Percentiles rank a stretch among this genome's conserved stretches.
Conservation (phyloP, 441 rosid genomes). For the Viola pubescens region DNA sequence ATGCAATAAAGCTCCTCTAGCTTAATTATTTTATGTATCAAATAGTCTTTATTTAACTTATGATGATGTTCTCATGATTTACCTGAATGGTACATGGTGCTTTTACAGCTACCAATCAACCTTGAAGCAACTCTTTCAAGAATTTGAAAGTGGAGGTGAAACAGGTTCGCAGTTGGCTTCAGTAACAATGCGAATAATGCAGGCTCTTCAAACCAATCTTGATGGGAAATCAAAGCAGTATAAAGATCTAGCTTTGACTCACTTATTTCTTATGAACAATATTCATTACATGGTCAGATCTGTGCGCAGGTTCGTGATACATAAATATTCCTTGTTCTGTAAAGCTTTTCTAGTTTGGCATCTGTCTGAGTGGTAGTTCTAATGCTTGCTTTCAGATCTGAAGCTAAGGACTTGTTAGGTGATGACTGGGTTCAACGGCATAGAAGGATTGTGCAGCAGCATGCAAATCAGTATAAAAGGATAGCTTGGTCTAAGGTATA, state of each 20-base stretch:
- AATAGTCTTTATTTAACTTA: not conserved
- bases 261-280: conserved; percentile 93
- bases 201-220: conserved; percentile 93
- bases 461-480: conserved; percentile 95
- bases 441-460: conserved; percentile 94
- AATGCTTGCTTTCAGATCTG: conserved; percentile 53
- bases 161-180: conserved; percentile 73
- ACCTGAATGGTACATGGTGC: conserved; percentile 13
- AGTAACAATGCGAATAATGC: conserved; percentile 93
- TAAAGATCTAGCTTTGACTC: conserved; percentile 80
- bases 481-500: conserved; percentile 86
- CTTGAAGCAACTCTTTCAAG: conserved; percentile 90
- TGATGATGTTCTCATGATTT: conserved; percentile 9
- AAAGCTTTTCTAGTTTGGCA: conserved; percentile 2
- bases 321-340: conserved; percentile 4
- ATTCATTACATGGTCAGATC: conserved; percentile 99
- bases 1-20: not conserved
- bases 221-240: conserved; percentile 96
- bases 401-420: conserved; percentile 95
- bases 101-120: conserved; percentile 84
- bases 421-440: conserved; percentile 99
- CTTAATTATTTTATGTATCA: not conserved
- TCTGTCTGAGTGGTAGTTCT: not conserved
- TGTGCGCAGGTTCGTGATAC: conserved; percentile 67
- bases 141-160: conserved; percentile 65